Evolutionary conservation across 2,329 filamentous ascomycete genomes (phyloP).

Genomic region (Ilyonectria mors-panacis): DNA sequence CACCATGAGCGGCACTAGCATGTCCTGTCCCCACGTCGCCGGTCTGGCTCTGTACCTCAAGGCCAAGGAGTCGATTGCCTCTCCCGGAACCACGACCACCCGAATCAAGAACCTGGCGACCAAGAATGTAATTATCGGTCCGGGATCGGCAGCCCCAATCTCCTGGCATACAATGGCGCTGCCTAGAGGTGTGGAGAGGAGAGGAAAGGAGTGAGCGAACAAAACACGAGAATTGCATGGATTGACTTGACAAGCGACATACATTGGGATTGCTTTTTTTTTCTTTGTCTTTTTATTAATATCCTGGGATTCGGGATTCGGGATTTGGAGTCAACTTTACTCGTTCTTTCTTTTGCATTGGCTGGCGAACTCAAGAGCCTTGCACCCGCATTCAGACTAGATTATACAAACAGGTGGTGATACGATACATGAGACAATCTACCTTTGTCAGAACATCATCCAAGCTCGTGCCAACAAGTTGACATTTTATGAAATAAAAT

Average conservation of each 20-base stretch:
- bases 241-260: constrained; percentile 14
- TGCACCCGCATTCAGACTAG: background rate
- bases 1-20: constrained; percentile 71
- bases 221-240: constrained; percentile 3
- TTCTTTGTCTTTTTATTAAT: background rate
- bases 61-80: constrained; percentile 50
- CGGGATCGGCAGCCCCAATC: constrained; percentile 58
- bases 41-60: constrained; percentile 71
- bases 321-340: background rate
- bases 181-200: background rate
- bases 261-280: constrained; percentile 7
- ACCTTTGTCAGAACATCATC: background rate
- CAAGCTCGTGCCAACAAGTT: background rate
- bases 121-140: constrained; percentile 54
- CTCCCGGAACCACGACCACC: constrained; percentile 59
- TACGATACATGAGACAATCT: background rate
- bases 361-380: constrained; percentile 22
- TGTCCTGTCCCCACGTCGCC: constrained; percentile 73
- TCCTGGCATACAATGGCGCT: constrained; percentile 64
- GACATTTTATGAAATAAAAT: background rate
- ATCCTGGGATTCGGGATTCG: background rate
- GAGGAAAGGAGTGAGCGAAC: background rate
- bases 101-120: constrained; percentile 60
- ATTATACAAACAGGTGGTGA: constrained; percentile 13
- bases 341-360: constrained; percentile 19